phyloP scores from a whole-genome alignment of 129 eudicot species.

The Pittosporum tobira region DNA sequence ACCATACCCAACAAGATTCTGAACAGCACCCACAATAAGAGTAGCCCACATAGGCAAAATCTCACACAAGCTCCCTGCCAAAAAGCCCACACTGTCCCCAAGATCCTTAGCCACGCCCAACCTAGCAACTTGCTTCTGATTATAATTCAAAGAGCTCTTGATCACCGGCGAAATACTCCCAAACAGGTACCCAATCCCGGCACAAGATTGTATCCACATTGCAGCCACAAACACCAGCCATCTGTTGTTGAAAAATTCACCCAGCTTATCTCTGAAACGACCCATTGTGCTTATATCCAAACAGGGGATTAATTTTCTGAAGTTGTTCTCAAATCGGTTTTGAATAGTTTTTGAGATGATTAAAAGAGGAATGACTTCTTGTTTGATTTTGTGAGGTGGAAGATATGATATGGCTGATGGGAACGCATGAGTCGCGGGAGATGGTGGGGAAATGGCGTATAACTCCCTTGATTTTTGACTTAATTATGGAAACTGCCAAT shows the following conservation, averaged over 20 bases:
- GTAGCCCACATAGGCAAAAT: constrained; percentile 24
- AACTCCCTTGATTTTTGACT: too few relatives aligned
- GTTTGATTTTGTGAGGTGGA: too few relatives aligned
- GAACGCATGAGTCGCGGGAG: too few relatives aligned
- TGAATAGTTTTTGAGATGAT: not conserved
- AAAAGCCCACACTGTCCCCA: constrained; percentile 27
- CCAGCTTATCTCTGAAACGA: not conserved
- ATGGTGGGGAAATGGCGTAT: too few relatives aligned
- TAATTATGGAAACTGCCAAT: too few relatives aligned
- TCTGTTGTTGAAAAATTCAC: constrained; percentile 14
- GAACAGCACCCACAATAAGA: constrained; percentile 25
- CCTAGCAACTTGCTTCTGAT: constrained; percentile 24
- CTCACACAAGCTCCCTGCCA: constrained; percentile 22
- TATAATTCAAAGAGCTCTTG: constrained; percentile 10
- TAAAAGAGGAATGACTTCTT: too few relatives aligned
- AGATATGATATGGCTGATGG: too few relatives aligned
- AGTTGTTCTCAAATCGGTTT: too few relatives aligned
- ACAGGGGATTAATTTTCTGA: too few relatives aligned
- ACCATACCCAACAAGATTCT: constrained; percentile 26
- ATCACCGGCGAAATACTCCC: constrained; percentile 21
- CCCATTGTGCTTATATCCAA: not conserved
- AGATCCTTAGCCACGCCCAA: constrained; percentile 30
- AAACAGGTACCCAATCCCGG: constrained; percentile 25
- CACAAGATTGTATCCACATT: constrained; percentile 27
- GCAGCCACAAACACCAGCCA: constrained; percentile 34